These are phyloP conservation scores for Leptographium flavum DNA, from an alignment of 2,329 filamentous ascomycete species.

Conservation along the genomic window DNA sequence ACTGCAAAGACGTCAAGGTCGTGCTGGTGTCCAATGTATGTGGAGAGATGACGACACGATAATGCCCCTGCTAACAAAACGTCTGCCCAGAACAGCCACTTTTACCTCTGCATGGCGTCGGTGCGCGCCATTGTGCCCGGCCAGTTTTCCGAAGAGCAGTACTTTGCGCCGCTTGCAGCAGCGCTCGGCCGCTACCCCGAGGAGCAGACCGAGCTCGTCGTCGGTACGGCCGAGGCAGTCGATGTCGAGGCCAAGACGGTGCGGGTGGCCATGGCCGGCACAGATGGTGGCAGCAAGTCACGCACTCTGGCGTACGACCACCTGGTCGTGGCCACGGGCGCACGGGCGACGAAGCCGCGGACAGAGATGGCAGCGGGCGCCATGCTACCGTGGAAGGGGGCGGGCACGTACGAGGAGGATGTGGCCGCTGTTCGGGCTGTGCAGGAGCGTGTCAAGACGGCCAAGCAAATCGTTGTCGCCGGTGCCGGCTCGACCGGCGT, in stretches of 20 bases:
- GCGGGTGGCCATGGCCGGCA: slow-evolving; percentile 19
- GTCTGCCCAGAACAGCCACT: slow-evolving; percentile 33
- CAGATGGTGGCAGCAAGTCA: no score
- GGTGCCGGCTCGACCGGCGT: slow-evolving; percentile 42
- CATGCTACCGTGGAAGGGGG: slow-evolving; percentile 36
- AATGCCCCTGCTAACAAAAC: no score
- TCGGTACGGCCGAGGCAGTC: slow-evolving; percentile 32
- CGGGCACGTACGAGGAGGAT: slow-evolving; percentile 30
- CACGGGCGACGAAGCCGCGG: slow-evolving; percentile 16
- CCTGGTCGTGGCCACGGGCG: slow-evolving; percentile 42
- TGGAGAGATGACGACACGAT: no score
- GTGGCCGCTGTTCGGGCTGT: slow-evolving; percentile 24
- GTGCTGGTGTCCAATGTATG: slow-evolving; percentile 42
- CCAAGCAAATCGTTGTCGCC: slow-evolving; percentile 39
- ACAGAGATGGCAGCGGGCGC: slow-evolving; percentile 17
- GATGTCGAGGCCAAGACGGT: slow-evolving; percentile 28
- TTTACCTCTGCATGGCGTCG: slow-evolving; percentile 44
- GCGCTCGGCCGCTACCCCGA: slow-evolving; percentile 35
- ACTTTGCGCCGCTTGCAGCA: slow-evolving; percentile 33
- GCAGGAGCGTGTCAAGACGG: slow-evolving; percentile 25
- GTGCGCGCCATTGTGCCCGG: slow-evolving; percentile 40
- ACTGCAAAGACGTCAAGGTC: slow-evolving; percentile 33
- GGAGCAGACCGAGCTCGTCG: slow-evolving; percentile 34
- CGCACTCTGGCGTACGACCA: slow-evolving; percentile 34
- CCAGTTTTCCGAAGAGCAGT: slow-evolving; percentile 31